These are phyloP conservation scores for Camellia lanceoleosa DNA, from an alignment of 148 eudicot species.

Conservation along the genomic window DNA sequence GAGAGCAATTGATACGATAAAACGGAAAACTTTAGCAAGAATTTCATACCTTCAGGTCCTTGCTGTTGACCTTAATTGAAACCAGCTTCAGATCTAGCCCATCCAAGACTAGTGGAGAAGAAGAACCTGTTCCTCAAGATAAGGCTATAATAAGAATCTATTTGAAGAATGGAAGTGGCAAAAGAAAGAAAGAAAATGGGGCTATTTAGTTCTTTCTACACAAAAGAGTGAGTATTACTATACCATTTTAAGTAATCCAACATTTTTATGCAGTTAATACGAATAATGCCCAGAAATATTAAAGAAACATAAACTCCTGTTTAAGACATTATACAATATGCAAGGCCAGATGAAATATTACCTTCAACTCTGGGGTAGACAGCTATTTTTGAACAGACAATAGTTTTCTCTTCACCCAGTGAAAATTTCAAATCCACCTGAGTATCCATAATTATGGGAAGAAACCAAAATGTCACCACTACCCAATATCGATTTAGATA, in stretches of 20 bases:
- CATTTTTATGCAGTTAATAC: not conserved
- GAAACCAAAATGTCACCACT: not conserved
- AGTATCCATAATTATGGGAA: not conserved
- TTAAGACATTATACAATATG: not conserved
- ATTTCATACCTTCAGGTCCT: slow-evolving; percentile 59
- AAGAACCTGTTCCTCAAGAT: slow-evolving; percentile 43
- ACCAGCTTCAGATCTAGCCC: slow-evolving; percentile 77
- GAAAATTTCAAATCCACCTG: slow-evolving; percentile 88
- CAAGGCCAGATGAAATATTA: slow-evolving; percentile 16
- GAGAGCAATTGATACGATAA: not conserved
- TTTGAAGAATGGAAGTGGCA: not conserved
- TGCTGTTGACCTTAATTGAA: slow-evolving; percentile 56
- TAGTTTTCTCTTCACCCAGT: slow-evolving; percentile 83
- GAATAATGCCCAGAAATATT: not conserved
- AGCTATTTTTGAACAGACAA: slow-evolving; percentile 66
- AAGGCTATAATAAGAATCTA: not conserved
- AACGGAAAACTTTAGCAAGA: not conserved
- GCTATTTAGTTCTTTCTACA: not conserved
- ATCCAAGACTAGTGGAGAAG: slow-evolving; percentile 74
- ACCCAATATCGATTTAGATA: not conserved
- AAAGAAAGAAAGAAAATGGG: slow-evolving; percentile 11
- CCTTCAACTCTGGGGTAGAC: slow-evolving; percentile 75
- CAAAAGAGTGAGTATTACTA: not conserved
- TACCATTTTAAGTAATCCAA: not conserved
- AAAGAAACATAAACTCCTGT: slow-evolving; percentile 4